Evolutionary conservation across 1,139 yeast species (phyloP).

Genomic region (Saccharomyces pastorianus): DNA sequence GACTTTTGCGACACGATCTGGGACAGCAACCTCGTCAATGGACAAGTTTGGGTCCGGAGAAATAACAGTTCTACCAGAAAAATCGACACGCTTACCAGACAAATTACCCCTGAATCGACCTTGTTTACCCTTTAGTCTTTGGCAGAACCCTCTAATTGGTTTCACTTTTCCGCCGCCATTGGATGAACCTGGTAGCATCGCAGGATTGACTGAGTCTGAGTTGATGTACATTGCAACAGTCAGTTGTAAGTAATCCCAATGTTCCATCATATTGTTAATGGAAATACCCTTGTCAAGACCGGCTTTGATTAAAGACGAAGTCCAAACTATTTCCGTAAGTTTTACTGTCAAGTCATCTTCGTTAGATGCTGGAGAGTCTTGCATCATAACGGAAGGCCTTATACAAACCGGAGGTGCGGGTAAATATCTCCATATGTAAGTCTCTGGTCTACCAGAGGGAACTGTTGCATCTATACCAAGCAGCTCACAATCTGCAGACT

Average conservation of each 20-base stretch:
- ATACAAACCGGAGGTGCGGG: conserved; percentile 99
- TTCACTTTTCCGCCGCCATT: conserved; percentile 58
- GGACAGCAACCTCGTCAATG: conserved; percentile 97
- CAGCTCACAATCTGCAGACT: conserved; percentile 83
- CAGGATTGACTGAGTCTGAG: conserved; percentile 87
- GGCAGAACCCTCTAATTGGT: conserved; percentile 95
- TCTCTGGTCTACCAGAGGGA: conserved; percentile 89
- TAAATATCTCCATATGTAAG: conserved; percentile 91
- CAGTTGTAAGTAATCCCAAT: conserved; percentile 94
- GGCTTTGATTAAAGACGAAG: conserved; percentile 83
- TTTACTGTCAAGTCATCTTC: conserved; percentile 97
- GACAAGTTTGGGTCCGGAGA: conserved; percentile 96
- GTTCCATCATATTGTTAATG: conserved; percentile 89
- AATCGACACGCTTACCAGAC: conserved; percentile 97
- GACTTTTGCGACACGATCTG: conserved; percentile 92
- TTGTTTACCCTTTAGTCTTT: conserved; percentile 94
- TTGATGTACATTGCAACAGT: conserved; percentile 97
- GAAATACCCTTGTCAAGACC: conserved; percentile 94
- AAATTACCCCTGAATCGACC: conserved; percentile 97
- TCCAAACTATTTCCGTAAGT: conserved; percentile 93
- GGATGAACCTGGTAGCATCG: conserved; percentile 55
- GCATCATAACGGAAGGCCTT: conserved; percentile 93
- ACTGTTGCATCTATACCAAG: conserved; percentile 77
- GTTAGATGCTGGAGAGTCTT: conserved; percentile 77
- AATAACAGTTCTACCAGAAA: conserved; percentile 95